These are phyloP conservation scores for Penicillium desertorum DNA, from an alignment of 495 filamentous ascomycete species.

Conservation along the genomic window DNA sequence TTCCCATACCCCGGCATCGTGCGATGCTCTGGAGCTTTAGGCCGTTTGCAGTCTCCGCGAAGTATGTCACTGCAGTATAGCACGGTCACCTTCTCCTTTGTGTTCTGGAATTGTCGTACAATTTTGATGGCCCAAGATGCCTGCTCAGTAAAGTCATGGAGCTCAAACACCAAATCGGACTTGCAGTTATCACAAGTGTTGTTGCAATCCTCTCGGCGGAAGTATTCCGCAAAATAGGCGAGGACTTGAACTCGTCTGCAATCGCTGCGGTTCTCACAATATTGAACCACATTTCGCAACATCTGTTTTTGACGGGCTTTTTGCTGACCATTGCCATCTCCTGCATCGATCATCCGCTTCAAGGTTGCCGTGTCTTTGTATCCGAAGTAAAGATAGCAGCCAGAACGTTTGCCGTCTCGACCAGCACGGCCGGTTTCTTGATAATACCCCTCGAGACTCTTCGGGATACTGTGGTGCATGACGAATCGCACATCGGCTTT, in stretches of 20 bases:
- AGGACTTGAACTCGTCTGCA: conserved; percentile 88
- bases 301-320: conserved; percentile 81
- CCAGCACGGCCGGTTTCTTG: conserved; percentile 96
- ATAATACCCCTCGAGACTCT: conserved; percentile 97
- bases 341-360: conserved; percentile 74
- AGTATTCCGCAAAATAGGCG: conserved; percentile 86
- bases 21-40: conserved; percentile 46
- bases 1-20: conserved; percentile 52
- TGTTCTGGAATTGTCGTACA: conserved; percentile 56
- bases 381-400: conserved; percentile 85
- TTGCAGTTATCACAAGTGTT: conserved; percentile 83
- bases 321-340: conserved; percentile 71
- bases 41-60: conserved; percentile 55
- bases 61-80: conserved; percentile 61
- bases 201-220: conserved; percentile 67
- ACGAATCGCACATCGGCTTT: conserved; percentile 95
- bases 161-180: conserved; percentile 63
- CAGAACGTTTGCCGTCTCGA: conserved; percentile 80
- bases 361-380: conserved; percentile 67
- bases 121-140: conserved; percentile 66
- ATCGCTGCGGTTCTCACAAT: conserved; percentile 81
- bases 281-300: conserved; percentile 78
- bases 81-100: conserved; percentile 49
- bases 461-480: conserved; percentile 87
- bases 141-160: conserved; percentile 71